Percentiles rank a stretch among this genome's conserved stretches.
phyloP scores from a whole-genome alignment of 176 grass and related monocot species.

The Raddia guianensis region DNA sequence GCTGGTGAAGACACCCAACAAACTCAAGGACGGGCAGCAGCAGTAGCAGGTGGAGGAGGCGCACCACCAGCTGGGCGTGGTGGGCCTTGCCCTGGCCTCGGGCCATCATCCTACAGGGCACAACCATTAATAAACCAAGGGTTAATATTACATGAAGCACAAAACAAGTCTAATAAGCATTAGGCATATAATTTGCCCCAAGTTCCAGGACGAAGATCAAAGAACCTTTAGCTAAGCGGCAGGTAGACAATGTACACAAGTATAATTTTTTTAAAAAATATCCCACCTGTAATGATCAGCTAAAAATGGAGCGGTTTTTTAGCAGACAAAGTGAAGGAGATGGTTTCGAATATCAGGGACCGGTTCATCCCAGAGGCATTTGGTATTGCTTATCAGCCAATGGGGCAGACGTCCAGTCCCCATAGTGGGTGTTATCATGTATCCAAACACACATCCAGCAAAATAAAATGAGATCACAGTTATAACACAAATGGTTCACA shows the following conservation, averaged over 20 bases:
- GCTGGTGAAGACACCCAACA: background rate
- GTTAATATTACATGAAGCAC: background rate
- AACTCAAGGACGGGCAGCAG: conserved; percentile 30
- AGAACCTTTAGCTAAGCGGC: background rate
- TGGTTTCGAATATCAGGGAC: conserved; percentile 36
- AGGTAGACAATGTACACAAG: background rate
- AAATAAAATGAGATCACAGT: background rate
- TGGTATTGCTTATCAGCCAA: conserved; percentile 12
- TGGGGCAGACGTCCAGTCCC: conserved; percentile 47
- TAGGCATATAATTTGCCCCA: background rate
- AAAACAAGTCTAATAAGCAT: background rate
- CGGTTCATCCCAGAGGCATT: conserved; percentile 45
- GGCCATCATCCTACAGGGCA: conserved; percentile 39
- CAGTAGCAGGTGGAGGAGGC: conserved; percentile 28
- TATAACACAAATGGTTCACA: background rate
- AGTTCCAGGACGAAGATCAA: background rate
- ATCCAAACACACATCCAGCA: background rate
- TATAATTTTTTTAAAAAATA: background rate
- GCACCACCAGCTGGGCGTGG: conserved; percentile 53
- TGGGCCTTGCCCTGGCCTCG: conserved; percentile 43
- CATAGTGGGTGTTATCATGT: background rate
- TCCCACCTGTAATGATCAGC: conserved; percentile 55
- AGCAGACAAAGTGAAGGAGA: conserved; percentile 58
- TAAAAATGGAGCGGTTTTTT: conserved; percentile 31
- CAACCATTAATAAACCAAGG: background rate